Evolutionary conservation across 225 moss, liverwort and hornwort genomes (phyloP).

Genomic region (Neckera pumila): DNA sequence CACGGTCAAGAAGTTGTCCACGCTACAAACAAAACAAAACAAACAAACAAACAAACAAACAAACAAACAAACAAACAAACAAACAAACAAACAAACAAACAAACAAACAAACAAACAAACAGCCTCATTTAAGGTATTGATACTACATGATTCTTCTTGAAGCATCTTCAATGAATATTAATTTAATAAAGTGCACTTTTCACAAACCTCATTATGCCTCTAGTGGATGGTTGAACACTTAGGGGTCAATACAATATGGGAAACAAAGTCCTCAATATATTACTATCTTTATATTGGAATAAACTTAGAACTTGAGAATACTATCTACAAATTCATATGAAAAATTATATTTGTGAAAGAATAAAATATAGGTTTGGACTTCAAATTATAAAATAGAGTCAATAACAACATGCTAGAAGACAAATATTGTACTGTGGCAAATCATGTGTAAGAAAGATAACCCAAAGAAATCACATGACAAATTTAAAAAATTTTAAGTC

Average conservation of each 20-base stretch:
- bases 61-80: too few relatives aligned
- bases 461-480: fast-evolving
- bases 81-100: too few relatives aligned
- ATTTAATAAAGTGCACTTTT: neutral
- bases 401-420: neutral
- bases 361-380: neutral
- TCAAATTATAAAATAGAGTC: neutral
- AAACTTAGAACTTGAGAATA: neutral
- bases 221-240: neutral
- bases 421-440: neutral
- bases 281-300: neutral
- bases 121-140: too few relatives aligned
- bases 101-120: too few relatives aligned
- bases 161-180: neutral
- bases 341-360: neutral
- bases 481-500: neutral
- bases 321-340: fast-evolving
- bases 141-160: neutral
- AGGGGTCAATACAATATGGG: fast-evolving
- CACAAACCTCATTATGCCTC: neutral
- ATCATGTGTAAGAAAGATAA: neutral
- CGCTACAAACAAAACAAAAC: too few relatives aligned
- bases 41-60: too few relatives aligned
- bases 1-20: too few relatives aligned
- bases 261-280: neutral